Percentiles rank a stretch among this genome's conserved stretches.
phyloP scores from a whole-genome alignment of 169 alveolate genomes.

The Miamiensis avidus region DNA sequence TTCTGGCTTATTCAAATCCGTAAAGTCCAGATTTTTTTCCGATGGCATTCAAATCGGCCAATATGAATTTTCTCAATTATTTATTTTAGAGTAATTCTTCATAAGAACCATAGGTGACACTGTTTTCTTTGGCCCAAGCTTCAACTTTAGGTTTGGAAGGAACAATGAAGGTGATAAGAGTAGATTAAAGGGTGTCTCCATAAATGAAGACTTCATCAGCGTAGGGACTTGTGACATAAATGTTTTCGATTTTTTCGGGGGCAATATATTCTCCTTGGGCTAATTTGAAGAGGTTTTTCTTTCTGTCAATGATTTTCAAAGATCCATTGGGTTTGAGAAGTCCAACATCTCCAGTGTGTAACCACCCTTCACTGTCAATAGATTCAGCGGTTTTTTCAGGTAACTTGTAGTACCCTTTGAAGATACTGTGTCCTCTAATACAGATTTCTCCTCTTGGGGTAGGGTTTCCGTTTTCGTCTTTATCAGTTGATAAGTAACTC shows the following conservation, averaged over 20 bases:
- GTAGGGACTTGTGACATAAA: slow-evolving; percentile 59
- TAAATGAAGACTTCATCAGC: slow-evolving; percentile 2
- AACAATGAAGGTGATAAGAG: background rate
- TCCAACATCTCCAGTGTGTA: slow-evolving; percentile 95
- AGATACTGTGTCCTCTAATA: slow-evolving; percentile 81
- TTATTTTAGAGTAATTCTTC: background rate
- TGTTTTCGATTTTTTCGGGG: slow-evolving; percentile 93
- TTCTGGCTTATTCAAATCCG: slow-evolving; percentile 77
- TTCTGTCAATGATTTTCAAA: slow-evolving; percentile 94
- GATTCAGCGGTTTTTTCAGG: slow-evolving; percentile 77
- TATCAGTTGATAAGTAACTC: slow-evolving; percentile 54
- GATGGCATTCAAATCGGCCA: slow-evolving; percentile 11
- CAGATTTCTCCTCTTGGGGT: slow-evolving; percentile 86
- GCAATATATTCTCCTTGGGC: slow-evolving; percentile 97
- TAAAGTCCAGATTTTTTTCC: slow-evolving; percentile 57
- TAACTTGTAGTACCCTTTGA: slow-evolving; percentile 78
- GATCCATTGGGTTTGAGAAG: slow-evolving; percentile 79
- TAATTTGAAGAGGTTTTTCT: slow-evolving; percentile 93
- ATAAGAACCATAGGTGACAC: slow-evolving; percentile 5
- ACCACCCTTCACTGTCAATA: slow-evolving; percentile 91
- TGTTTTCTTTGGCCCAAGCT: slow-evolving; percentile 29
- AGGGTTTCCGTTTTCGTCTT: slow-evolving; percentile 52
- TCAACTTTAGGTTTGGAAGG: background rate
- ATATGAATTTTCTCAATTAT: background rate
- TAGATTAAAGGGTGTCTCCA: slow-evolving; percentile 5